phyloP scores from a whole-genome alignment of 1,284 basidiomycete genomes.

The Apiotrichum veenhuisii region DNA sequence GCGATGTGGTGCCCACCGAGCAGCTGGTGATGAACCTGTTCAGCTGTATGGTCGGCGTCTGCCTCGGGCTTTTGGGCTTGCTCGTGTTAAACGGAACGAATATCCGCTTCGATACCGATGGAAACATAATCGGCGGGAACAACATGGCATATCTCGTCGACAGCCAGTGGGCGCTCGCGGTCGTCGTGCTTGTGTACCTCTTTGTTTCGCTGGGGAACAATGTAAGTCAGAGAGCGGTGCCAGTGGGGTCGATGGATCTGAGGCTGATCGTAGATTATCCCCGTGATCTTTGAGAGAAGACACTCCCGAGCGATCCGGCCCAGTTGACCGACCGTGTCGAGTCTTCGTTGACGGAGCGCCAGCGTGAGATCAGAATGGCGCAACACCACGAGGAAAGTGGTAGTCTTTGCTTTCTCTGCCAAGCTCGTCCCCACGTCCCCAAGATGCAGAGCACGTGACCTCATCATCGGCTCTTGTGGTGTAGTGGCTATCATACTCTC shows the following conservation, averaged over 20 bases:
- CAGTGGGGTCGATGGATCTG: not conserved
- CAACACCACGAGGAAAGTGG: no score
- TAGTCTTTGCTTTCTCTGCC: no score
- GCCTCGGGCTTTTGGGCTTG: conserved; percentile 21
- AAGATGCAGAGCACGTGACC: no score
- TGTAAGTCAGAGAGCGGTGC: not conserved
- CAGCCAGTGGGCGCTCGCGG: not conserved
- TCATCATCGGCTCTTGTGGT: no score
- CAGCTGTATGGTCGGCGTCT: conserved; percentile 16
- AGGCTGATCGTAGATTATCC: no score
- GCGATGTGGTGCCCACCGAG: conserved; percentile 5
- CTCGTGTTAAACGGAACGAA: conserved; percentile 21
- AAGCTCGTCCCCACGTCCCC: no score
- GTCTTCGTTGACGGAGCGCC: no score
- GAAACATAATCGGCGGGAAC: conserved; percentile 3
- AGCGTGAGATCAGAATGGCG: no score
- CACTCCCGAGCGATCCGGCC: no score
- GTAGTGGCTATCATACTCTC: no score
- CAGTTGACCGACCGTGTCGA: no score
- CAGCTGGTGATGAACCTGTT: conserved; percentile 21
- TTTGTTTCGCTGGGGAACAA: not conserved
- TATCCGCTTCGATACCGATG: not conserved
- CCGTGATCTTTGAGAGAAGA: no score
- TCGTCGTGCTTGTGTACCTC: not conserved
- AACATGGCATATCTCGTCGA: not conserved